Base-by-base conservation (phyloP, 2,329 filamentous ascomycete genomes). In the Cordyceps javanica region DNA sequence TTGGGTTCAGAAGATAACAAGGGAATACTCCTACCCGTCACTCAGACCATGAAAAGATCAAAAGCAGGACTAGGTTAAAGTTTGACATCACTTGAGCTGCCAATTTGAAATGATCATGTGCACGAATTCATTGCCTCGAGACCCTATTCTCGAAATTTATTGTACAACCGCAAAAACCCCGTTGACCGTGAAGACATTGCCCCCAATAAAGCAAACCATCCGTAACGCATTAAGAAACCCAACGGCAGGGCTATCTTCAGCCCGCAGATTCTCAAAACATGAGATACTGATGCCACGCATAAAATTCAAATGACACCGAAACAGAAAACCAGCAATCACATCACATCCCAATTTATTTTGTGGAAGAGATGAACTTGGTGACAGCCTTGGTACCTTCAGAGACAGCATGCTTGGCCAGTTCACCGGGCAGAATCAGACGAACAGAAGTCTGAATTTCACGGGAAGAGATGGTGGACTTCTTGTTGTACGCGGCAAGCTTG, bases 311-410 rank as follows among this genome's bases (percentile, higher is more conserved):
- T 68, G 73, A 79, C 76, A 79, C 80, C 76, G 76, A 79, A 76
- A 78, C 76, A 83, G 82, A 82, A 82, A 83, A 78, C 70, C 68
- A 75, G 75, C 81, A 72, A 70, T 61, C 51, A 28, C 10, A 41
- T 8, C 42, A 81, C 75, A 72, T 68, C 72, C 73, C 62, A 67
- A 66, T 78, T 85, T 96, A 97, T 91, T 97, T 99, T 79, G 92
- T 94, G 73, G 93, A 97, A 60, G 93, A 97, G 68, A 93, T 97
- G 86, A 97, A 99, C 88, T 99, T 99, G 84, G 94, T 99, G 69
- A 99, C 94, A 59, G 94, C 94, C 90, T 99, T 99, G 76, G 94
- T 99, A 73, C 94, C 94, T 82, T 99, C 94, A 69, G 94, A 99
- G 50, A 99, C 94, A 67, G 94, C 94, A 80, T 99, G 94, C 89